A percentile compares a stretch with the other conserved stretches of the same genome.
Conservation (phyloP, 2,329 filamentous ascomycete species). For the Fusarium illudens region DNA sequence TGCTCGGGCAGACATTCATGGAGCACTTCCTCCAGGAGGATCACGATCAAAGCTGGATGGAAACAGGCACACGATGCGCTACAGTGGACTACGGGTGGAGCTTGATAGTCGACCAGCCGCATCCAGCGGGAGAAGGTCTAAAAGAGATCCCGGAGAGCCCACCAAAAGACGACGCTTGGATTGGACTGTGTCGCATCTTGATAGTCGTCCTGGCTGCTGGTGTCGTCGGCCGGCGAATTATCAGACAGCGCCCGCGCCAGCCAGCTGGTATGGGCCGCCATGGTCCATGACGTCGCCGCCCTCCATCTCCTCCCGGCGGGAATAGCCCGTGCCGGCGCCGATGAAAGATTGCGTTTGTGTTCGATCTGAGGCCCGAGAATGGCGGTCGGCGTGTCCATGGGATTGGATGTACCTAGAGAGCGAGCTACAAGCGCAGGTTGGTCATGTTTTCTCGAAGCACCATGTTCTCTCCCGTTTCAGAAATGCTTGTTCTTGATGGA, state of each 20-base stretch:
- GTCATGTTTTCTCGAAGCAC: not conserved
- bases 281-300: constrained; percentile 2
- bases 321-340: constrained; percentile 1
- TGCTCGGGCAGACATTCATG: constrained; percentile 8
- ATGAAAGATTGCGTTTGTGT: not conserved
- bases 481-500: constrained; percentile 2
- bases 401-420: not conserved
- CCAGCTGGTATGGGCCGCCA: not conserved
- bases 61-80: constrained; percentile 24
- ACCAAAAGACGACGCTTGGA: not conserved
- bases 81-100: constrained; percentile 18
- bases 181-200: not conserved
- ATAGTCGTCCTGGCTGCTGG: not conserved
- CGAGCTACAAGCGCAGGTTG: not conserved
- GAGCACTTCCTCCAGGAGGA: constrained; percentile 25
- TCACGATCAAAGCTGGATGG: constrained; percentile 26
- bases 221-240: not conserved
- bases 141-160: not conserved
- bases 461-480: constrained; percentile 23
- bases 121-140: constrained; percentile 17
- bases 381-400: not conserved
- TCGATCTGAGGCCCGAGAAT: not conserved
- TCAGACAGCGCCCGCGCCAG: constrained; percentile 1
- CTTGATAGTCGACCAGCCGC: constrained; percentile 28
- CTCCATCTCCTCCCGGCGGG: not conserved